Base-by-base conservation (phyloP, 345 rosid species). In the Hibiscus tridactylites region DNA sequence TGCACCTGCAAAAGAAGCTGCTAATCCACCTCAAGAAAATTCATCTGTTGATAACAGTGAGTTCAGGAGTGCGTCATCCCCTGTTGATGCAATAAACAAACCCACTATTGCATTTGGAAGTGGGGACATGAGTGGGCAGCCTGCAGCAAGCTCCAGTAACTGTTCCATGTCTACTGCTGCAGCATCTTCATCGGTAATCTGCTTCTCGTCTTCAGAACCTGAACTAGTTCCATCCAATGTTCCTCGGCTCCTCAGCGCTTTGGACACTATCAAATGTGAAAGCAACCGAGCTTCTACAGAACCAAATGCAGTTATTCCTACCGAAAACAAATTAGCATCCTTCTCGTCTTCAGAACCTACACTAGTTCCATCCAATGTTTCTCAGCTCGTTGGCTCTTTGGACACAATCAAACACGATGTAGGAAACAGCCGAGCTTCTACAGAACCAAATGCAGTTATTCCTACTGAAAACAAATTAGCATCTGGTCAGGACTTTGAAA, bases 271-370 rank as follows among this genome's bases (percentile, higher is more conserved):
- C 61, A 88, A 82, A 75, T 75, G 80, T 39, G 86, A 86, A 81
- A 78, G 72, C 68, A 75, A 79, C 46, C 79, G 63, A 64, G 64
- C 79, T 77, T 50, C 73, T 7, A 79, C 58, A 69, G 96, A 89
- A 77, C 75, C 74, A 66, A 83, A 81, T 77, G 75, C 65, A 19
- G 65, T 73, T 70, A 54, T 67, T 60, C 42, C 80, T 75, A 65
- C 81, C 54, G 86, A 88, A 75, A 71, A 71, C 77, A 86, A 83
- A 75, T 79, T 47, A 47, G n/a, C n/a, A 42, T 85, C 82, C 73
- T 84, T 83, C 70, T 77, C 86, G 4, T 80, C 92, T 56, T 88
- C 88, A 2, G 88, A 90, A 81, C 87, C 89, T 74, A 88, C 84
- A 73, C 64, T 83, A 68, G 73, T 82, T 62, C 85, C 89, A 68